Base-by-base conservation (phyloP, 1,284 basidiomycete species). In the Puccinia coronata region DNA sequence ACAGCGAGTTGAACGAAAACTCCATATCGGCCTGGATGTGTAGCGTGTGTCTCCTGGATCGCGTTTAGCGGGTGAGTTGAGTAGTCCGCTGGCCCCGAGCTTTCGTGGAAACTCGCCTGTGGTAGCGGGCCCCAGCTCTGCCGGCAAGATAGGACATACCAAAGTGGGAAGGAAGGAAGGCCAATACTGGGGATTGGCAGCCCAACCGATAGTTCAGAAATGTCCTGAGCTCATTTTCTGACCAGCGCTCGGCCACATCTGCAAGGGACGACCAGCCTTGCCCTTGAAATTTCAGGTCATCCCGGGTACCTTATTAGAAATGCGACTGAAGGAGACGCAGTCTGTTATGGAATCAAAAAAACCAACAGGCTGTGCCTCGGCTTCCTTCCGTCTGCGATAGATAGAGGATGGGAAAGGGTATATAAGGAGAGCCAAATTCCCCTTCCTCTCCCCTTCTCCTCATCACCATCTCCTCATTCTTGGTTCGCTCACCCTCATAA, bases 201-300 rank as follows among this genome's bases (percentile, higher is more conserved):
- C 2, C 28, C 4, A 31, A 67, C 41, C 41, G 41, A 28, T 31
- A 43, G 2, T 28, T 25, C 63, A 11, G 14, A 9, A 43, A 14
- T 4, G 41, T 41, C 16, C 25, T 28, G 43, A 16, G n/a, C 28
- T 8, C n/a, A 51, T 9, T 1, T 1, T n/a, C 11, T 47, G 36
- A 9, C 6, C 59, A 5, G 36, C 41, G 36, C 41, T 36, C 59
- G 31, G 61, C n/a, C 36, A 41, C 4, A 18, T 65, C 63, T 20
- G 8, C 61, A 47, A 47, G 63, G 39, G 25, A 67, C 63, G n/a
- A 47, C 63, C 63, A 67, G 39, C 41, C 63, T 67, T 47, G 18
- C 63, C 51, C 23, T 39, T 67, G 41, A 41, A n/a, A n/a, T 34
- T 41, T 65, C 20, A 2, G 8, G 63, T n/a, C 31, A 20, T 63